phyloP scores from a whole-genome alignment of 768 basidiomycete species.

The Dictyophora rubrovolvata region DNA sequence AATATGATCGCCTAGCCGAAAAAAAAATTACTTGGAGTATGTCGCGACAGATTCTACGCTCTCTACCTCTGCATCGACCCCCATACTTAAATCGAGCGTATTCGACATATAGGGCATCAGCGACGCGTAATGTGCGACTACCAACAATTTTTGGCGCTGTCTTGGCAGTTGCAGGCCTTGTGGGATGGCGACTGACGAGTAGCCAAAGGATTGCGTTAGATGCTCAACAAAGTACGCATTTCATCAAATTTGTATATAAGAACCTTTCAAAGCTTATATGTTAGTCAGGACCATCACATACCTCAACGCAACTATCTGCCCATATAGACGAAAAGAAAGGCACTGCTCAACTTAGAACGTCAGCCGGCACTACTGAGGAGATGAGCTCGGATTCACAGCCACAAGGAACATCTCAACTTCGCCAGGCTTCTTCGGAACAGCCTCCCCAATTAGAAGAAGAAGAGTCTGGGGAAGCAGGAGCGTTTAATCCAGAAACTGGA shows the following conservation, averaged over 20 bases:
- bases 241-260: conserved; percentile 15
- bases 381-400: background rate
- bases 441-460: background rate
- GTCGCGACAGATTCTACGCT: background rate
- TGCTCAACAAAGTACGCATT: conserved; percentile 16
- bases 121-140: background rate
- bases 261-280: background rate
- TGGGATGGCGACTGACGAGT: conserved; percentile 38
- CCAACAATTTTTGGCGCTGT: conserved; percentile 22
- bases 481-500: conserved; percentile 93
- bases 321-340: background rate
- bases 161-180: conserved; percentile 33
- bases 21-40: background rate
- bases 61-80: background rate
- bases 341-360: background rate
- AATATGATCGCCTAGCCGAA: background rate
- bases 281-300: background rate
- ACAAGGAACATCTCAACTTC: background rate
- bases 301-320: conserved; percentile 2
- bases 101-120: background rate
- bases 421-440: background rate
- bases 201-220: conserved; percentile 40
- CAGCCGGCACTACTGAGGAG: background rate
- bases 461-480: conserved; percentile 22
- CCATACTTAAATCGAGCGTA: background rate